phyloP scores from a whole-genome alignment of 495 filamentous ascomycete genomes.

The Aspergillus sparsus region DNA sequence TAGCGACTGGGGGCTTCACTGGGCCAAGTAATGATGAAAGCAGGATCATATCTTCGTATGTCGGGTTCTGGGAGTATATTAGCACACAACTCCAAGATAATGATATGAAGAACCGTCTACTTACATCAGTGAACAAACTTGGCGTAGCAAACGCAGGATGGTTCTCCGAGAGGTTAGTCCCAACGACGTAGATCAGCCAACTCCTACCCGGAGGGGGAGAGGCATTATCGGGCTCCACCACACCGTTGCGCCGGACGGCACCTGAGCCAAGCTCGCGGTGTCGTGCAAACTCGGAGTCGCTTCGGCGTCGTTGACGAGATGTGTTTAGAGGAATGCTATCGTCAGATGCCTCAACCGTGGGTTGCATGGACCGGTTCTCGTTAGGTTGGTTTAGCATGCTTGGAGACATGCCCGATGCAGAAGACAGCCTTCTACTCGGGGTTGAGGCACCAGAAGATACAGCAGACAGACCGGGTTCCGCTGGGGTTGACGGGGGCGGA shows the following conservation, averaged over 20 bases:
- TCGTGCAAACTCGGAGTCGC: conserved; percentile 63
- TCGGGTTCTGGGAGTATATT: conserved; percentile 57
- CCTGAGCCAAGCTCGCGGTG: conserved; percentile 62
- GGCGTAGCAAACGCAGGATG: conserved; percentile 76
- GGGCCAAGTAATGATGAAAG: conserved; percentile 71
- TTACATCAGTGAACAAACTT: conserved; percentile 73
- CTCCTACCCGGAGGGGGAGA: conserved; percentile 56
- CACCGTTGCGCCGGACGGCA: conserved; percentile 63
- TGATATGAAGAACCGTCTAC: conserved; percentile 16
- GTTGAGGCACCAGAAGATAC: conserved; percentile 59
- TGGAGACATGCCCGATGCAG: conserved; percentile 50
- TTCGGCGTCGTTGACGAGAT: conserved; percentile 56
- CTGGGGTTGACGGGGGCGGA: conserved; percentile 70
- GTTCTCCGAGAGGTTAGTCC: conserved; percentile 73
- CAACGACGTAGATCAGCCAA: conserved; percentile 80
- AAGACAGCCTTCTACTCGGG: conserved; percentile 55
- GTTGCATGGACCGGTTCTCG: conserved; percentile 36
- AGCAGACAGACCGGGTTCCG: conserved; percentile 59
- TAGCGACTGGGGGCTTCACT: conserved; percentile 73
- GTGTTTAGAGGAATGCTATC: conserved; percentile 30
- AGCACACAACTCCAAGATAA: conserved; percentile 6
- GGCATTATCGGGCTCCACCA: conserved; percentile 64
- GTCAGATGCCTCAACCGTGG: conserved; percentile 34
- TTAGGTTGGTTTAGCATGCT: conserved; percentile 37
- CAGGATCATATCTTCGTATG: conserved; percentile 79